Evolutionary conservation across 2,329 filamentous ascomycete species (phyloP), one percentile per base, ranked within the genome.

Genomic region (Seiridium unicorne): DNA sequence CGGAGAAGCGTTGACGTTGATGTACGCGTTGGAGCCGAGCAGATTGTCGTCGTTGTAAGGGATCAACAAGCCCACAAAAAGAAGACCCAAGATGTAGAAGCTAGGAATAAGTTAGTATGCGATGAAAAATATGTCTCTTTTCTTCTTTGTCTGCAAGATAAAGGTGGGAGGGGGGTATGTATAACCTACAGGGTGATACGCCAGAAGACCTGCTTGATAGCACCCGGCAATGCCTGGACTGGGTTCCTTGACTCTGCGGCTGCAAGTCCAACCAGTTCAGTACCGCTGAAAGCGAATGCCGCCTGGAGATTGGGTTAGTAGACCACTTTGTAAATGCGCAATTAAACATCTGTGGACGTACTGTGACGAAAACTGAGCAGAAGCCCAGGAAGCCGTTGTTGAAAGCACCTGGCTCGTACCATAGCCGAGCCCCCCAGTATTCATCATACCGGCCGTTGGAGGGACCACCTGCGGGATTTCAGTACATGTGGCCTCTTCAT

Each of bases 191-290:
- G 69, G 0, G 79, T 82, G 61, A 84, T 84, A 65, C 82, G 80
- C 81, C 82, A 84, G 61, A 84, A 84, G 38, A 84, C 91, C 71
- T 96, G 92, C 77, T 95, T 96, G 68, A 94, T 88, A 4, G 93
- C 93, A 1, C 86, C 88, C 0, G 93, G 93, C 1, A 97, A 82
- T 0, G 89, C 85, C 69, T 90, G 88, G 60, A 85, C 82, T 0
- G 90, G 90, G 69, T 91, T 91, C 8, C 77, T 75, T 0, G 89
- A 85, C 73, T 93, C 90, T 5, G 89, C 89, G 1, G 89, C 89
- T 3, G 89, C 88, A 3, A 92, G 81, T 66, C 89, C 89, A n/a
- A 92, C 89, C 2, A 91, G 78, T 69, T 92, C 89, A 0, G 89
- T 91, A 11, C 89, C 89, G 13, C 86, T 84, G 69, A 91, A 92